Conservation (phyloP, 441 rosid genomes). For the Eruca vesicaria region DNA sequence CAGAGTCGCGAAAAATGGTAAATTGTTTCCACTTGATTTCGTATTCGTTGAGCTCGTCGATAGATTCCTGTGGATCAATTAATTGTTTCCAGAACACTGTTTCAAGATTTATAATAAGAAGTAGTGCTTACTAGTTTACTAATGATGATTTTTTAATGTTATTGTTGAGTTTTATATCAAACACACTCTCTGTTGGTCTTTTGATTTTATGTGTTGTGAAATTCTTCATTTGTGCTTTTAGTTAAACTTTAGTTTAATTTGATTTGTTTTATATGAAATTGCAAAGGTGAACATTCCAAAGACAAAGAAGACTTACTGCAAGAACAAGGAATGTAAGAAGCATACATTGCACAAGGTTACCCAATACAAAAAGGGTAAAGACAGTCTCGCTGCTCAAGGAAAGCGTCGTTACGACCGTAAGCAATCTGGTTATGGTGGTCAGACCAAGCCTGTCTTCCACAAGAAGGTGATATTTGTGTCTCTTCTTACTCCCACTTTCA, state of each 20-base stretch:
- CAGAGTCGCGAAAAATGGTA: constrained; percentile 30
- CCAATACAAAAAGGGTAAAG: constrained; percentile 75
- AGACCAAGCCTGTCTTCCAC: constrained; percentile 71
- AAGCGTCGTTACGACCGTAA: constrained; percentile 74
- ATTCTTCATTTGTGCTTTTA: no score
- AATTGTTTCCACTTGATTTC: neutral
- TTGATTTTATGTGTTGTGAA: neutral
- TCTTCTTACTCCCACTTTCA: neutral
- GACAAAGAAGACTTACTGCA: constrained; percentile 75
- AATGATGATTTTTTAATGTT: neutral
- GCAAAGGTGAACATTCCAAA: constrained; percentile 69
- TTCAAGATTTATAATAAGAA: neutral
- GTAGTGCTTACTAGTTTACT: neutral
- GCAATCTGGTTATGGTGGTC: constrained; percentile 71
- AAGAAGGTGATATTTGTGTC: constrained; percentile 39
- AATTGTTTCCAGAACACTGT: neutral
- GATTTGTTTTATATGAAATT: neutral
- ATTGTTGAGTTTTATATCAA: neutral
- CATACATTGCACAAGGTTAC: constrained; percentile 82
- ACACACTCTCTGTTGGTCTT: neutral
- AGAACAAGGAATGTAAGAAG: constrained; percentile 69
- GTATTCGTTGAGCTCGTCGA: neutral
- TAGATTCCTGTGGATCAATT: neutral
- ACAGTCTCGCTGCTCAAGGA: constrained; percentile 66
- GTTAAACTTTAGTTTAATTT: no score